phyloP scores from a whole-genome alignment of 768 basidiomycete genomes.

The Suillus plorans region DNA sequence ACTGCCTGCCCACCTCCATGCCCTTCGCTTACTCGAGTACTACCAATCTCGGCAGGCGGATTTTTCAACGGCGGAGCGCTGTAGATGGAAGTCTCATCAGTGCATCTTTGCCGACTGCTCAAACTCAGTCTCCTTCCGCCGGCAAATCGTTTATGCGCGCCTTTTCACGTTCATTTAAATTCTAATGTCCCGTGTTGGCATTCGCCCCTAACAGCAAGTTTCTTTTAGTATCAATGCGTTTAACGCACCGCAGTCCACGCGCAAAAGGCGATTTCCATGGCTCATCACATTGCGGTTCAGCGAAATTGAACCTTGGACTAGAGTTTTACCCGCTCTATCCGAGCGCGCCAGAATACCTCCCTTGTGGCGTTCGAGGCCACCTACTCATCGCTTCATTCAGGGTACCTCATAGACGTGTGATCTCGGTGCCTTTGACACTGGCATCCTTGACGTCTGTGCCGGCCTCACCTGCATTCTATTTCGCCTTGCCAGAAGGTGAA shows the following conservation, averaged over 20 bases:
- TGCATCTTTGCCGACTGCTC: background rate
- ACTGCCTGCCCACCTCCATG: background rate
- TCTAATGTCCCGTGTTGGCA: background rate
- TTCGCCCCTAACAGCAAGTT: background rate
- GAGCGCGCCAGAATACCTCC: background rate
- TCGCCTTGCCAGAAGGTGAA: background rate
- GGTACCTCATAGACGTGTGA: background rate
- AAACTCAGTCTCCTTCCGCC: background rate
- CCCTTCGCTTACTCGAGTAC: background rate
- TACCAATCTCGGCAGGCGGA: background rate
- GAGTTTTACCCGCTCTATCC: background rate
- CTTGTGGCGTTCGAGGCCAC: background rate
- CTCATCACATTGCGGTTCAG: background rate
- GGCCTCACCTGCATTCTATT: background rate
- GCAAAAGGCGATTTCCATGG: background rate
- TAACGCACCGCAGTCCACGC: conserved; percentile 4
- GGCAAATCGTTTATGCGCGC: background rate
- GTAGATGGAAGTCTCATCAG: background rate
- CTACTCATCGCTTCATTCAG: background rate
- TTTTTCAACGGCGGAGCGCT: background rate
- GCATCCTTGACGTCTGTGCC: background rate
- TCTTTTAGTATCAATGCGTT: background rate
- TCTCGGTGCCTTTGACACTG: background rate
- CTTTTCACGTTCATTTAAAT: background rate
- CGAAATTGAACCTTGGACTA: background rate